Conservation (phyloP, 495 filamentous ascomycete genomes). For the Tuber borchii region DNA sequence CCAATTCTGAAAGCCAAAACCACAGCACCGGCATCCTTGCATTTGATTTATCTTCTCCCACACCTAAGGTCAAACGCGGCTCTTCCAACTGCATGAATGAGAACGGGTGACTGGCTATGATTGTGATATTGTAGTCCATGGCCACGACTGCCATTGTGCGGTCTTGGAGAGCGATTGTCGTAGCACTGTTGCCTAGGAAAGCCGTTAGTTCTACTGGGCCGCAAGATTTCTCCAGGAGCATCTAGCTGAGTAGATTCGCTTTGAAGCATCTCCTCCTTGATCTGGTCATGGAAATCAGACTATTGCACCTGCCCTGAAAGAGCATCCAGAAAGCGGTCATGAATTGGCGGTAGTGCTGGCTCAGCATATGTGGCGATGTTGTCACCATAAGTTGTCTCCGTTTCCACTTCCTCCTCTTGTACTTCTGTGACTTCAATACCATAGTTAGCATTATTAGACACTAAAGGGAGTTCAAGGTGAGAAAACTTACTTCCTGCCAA, state of each 20-base stretch:
- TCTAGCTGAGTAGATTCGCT: neutral
- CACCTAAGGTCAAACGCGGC: too few relatives aligned
- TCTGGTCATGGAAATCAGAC: neutral
- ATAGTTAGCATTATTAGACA: conserved; percentile 8
- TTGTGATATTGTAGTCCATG: neutral
- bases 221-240: neutral
- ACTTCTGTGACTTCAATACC: conserved; percentile 19
- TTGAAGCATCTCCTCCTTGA: neutral
- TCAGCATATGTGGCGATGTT: neutral
- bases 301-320: neutral
- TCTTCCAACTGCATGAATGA: too few relatives aligned
- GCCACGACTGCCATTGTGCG: conserved; percentile 6
- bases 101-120: conserved; percentile 1
- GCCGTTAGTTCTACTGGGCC: neutral
- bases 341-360: neutral
- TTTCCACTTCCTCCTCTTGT: conserved; percentile 19
- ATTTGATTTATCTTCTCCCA: too few relatives aligned
- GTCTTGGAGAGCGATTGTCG: conserved; percentile 8
- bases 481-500: conserved; percentile 32
- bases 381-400: neutral
- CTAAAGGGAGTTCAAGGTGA: neutral
- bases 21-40: too few relatives aligned
- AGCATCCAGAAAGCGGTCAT: neutral
- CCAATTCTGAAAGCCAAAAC: too few relatives aligned
- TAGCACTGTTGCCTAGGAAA: conserved; percentile 8